Evolutionary conservation across 306 rosid genomes (phyloP).

Genomic region (Cicer arietinum): DNA sequence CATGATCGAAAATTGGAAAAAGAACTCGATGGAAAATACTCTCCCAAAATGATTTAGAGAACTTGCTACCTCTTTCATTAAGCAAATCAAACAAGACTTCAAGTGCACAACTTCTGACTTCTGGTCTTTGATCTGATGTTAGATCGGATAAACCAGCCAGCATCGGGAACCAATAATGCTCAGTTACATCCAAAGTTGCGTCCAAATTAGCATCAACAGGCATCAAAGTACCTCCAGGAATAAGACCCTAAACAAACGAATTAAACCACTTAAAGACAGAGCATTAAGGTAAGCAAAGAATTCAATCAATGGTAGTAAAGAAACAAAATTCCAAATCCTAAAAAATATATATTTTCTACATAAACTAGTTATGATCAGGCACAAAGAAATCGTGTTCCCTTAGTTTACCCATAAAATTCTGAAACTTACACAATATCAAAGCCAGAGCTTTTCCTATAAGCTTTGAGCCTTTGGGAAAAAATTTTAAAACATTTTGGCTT

Average conservation of each 20-base stretch:
- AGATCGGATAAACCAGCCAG: constrained; percentile 98
- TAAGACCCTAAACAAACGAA: constrained; percentile 72
- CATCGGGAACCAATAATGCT: constrained; percentile 99
- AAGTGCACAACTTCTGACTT: constrained; percentile 96
- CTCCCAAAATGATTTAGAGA: constrained; percentile 94
- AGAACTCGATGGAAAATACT: constrained; percentile 94
- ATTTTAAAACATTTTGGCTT: constrained; percentile 6
- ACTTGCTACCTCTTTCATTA: constrained; percentile 97
- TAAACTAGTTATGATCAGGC: constrained; percentile 11
- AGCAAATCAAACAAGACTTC: constrained; percentile 98
- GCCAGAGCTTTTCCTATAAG: constrained; percentile 2
- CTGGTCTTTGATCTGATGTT: constrained; percentile 94
- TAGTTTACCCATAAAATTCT: constrained; percentile 33
- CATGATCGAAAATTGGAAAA: constrained; percentile 99
- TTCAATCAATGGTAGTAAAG: neutral
- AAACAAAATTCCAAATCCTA: constrained; percentile 21
- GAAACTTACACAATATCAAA: constrained; percentile 19
- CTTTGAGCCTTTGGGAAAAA: constrained; percentile 27
- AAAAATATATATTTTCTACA: constrained; percentile 23
- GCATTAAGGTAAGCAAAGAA: neutral
- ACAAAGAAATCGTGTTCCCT: constrained; percentile 6
- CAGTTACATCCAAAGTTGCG: constrained; percentile 78
- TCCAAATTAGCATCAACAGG: constrained; percentile 73
- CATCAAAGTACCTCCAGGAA: constrained; percentile 96
- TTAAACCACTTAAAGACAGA: constrained; percentile 20